Evolutionary conservation across 1,139 yeast species (phyloP), one percentile per base, ranked within the genome.

Genomic region (Saccharomyces pastorianus): DNA sequence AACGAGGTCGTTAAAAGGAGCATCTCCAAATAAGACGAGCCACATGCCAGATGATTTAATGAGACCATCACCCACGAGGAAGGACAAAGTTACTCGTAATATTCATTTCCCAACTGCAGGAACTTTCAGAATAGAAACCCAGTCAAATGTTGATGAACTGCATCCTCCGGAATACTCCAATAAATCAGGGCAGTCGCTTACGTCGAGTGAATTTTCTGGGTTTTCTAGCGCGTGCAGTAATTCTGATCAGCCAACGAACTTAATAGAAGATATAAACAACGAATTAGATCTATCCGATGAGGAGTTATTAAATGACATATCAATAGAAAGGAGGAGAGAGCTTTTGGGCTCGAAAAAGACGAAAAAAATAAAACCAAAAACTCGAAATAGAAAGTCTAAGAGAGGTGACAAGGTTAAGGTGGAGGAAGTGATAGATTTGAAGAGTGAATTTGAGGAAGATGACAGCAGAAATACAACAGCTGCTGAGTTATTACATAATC

Each of bases 401-500:
- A 23, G 13, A 17, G 25, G 25, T 11, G 44, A 11, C 25, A 11
- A 5, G 20, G n/a, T 17, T 8, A 20, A 20, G 25, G 11, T 2
- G 46, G 54, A 49, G 17, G 46, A 14, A 44, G 44, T 42, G 47
- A 52, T 27, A 32, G 49, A 38, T n/a, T 32, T 47, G 11, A 52
- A 59, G 38, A 23, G 49, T 2, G 60, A 54, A 11, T 38, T 17
- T 38, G 44, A 38, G 25, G 44, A 38, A 17, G 44, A 38, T 11
- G 44, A 38, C 11, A 38, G 44, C 25, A 38, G 44, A 38, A 51
- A 64, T 48, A 60, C 64, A 6, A 68, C 71, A 1, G 71, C 71
- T 1, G 68, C 69, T 6, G 69, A 68, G 53, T 53, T 68, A 9
- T 51, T 68, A 28, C 71, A 68, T 56, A 54, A 68, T 54, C 69